phyloP scores from a whole-genome alignment of 2,329 filamentous ascomycete genomes.

The Orbilia oligospora region DNA sequence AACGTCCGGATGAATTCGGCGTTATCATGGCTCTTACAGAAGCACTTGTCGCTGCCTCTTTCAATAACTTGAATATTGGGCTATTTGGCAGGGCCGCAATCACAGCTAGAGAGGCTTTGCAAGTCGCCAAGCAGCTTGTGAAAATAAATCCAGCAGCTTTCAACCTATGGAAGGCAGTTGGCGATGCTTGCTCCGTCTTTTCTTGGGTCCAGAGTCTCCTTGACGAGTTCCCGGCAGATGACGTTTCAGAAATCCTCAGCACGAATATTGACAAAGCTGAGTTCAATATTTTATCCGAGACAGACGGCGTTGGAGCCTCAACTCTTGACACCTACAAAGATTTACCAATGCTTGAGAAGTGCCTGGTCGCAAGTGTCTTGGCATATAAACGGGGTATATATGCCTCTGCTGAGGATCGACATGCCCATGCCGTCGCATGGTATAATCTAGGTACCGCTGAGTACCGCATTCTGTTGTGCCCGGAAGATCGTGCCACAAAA shows the following conservation, averaged over 20 bases:
- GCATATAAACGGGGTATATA: slow-evolving; percentile 89
- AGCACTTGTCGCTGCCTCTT: slow-evolving; percentile 85
- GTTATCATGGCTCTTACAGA: slow-evolving; percentile 90
- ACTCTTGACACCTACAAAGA: slow-evolving; percentile 64
- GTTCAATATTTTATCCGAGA: slow-evolving; percentile 76
- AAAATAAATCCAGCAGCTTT: slow-evolving; percentile 79
- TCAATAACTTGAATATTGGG: slow-evolving; percentile 82
- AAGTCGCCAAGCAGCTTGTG: slow-evolving; percentile 76
- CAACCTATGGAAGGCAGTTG: slow-evolving; percentile 95
- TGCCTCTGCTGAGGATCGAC: slow-evolving; percentile 78
- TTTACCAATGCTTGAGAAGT: slow-evolving; percentile 72
- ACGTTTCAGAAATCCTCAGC: slow-evolving; percentile 74
- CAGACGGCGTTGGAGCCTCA: slow-evolving; percentile 75
- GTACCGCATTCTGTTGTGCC: slow-evolving; percentile 80
- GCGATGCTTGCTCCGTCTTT: slow-evolving; percentile 88
- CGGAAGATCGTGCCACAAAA: slow-evolving; percentile 72
- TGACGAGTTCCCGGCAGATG: slow-evolving; percentile 74
- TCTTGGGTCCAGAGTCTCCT: slow-evolving; percentile 80
- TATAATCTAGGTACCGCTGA: slow-evolving; percentile 98
- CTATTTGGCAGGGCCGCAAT: slow-evolving; percentile 86
- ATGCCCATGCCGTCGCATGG: slow-evolving; percentile 94
- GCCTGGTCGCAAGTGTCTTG: slow-evolving; percentile 80
- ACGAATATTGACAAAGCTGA: slow-evolving; percentile 71
- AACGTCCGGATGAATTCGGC: slow-evolving; percentile 82
- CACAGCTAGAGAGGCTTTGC: slow-evolving; percentile 78